Percentiles rank a stretch among this genome's conserved stretches.
Conservation (phyloP, 345 rosid species). For the Atalantia buxifolia region DNA sequence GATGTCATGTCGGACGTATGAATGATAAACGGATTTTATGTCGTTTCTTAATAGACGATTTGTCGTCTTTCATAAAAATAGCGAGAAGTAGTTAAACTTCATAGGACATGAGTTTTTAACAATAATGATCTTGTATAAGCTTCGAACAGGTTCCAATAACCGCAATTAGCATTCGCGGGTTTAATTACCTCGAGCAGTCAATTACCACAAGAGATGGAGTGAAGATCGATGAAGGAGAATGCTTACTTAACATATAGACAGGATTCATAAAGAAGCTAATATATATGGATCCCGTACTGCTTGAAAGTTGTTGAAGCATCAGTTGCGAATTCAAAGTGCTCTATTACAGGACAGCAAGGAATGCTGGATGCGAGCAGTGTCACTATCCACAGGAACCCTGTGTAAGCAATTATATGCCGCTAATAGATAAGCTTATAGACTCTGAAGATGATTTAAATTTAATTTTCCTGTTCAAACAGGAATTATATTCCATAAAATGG, state of each 20-base stretch:
- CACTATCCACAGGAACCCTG: not conserved
- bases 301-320: not conserved
- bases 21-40: too few species aligned
- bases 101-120: too few species aligned
- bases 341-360: not conserved
- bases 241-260: not conserved
- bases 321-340: not conserved
- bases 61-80: too few species aligned
- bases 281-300: not conserved
- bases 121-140: too few species aligned
- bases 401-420: not conserved
- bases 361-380: not conserved
- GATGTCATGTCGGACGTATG: too few species aligned
- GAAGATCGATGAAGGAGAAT: not conserved
- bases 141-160: not conserved
- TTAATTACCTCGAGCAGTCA: too few species aligned
- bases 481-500: too few species aligned
- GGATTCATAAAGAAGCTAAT: not conserved
- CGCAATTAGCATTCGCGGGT: too few species aligned
- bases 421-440: not conserved
- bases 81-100: too few species aligned
- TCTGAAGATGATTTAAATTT: not conserved
- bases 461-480: not conserved
- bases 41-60: too few species aligned
- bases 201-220: not conserved